Evolutionary conservation across 495 filamentous ascomycete genomes (phyloP).

Genomic region (Chaetomium cochliodes): DNA sequence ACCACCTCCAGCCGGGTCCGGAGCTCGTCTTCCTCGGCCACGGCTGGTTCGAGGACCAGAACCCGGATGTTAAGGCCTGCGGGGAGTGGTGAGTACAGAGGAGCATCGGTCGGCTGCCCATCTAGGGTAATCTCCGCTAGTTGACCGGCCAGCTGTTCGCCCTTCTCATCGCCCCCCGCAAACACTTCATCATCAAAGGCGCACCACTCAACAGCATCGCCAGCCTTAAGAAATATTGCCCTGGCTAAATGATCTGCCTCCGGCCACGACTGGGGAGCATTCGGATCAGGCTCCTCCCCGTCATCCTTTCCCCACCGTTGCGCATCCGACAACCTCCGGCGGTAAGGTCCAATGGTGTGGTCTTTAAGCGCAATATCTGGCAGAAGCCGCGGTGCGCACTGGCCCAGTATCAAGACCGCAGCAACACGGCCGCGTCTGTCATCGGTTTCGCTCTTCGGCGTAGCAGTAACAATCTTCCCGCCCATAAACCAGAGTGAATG

Average conservation of each 20-base stretch:
- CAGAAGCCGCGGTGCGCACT: background rate
- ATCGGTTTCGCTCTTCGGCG: background rate
- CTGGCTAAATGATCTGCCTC: constrained; percentile 8
- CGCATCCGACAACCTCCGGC: background rate
- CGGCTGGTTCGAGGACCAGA: background rate
- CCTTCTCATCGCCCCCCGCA: background rate
- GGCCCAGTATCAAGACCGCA: background rate
- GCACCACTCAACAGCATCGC: background rate
- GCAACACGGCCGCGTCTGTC: background rate
- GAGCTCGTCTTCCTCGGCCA: background rate
- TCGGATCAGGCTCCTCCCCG: background rate
- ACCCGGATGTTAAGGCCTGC: background rate
- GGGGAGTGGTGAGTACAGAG: constrained; percentile 2
- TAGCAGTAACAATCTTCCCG: background rate
- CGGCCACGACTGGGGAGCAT: background rate
- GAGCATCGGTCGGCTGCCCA: background rate
- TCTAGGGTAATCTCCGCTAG: background rate
- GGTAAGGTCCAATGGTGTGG: background rate
- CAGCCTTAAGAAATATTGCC: constrained; percentile 1
- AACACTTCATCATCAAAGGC: background rate
- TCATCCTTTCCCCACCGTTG: background rate
- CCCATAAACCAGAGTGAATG: background rate
- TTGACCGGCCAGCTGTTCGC: background rate
- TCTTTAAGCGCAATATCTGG: background rate
- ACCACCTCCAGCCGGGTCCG: background rate